These are phyloP conservation scores for Tuber microsphaerosporum DNA, from an alignment of 495 filamentous ascomycete species.

Conservation along the genomic window DNA sequence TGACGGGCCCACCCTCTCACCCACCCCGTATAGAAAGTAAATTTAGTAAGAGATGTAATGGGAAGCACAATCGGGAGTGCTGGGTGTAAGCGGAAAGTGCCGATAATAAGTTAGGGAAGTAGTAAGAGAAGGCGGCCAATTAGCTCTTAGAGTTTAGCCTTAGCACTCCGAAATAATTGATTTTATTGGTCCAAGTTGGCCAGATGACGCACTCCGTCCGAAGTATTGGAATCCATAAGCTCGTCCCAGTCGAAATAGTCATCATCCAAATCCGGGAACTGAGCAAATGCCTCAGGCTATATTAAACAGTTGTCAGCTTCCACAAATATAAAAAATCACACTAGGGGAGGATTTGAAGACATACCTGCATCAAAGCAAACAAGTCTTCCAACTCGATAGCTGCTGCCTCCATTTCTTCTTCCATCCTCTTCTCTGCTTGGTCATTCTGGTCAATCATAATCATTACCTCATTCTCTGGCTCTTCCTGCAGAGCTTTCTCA, in stretches of 20 bases:
- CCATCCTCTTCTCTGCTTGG: too few species aligned
- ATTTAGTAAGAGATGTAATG: neutral
- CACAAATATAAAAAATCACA: neutral
- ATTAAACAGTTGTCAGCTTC: neutral
- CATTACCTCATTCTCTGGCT: too few species aligned
- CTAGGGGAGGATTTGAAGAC: neutral
- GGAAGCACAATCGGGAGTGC: too few species aligned
- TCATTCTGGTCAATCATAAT: too few species aligned
- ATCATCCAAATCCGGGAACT: neutral
- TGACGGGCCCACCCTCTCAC: neutral
- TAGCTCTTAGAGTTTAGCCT: neutral
- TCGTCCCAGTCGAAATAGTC: neutral
- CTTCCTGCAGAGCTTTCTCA: neutral
- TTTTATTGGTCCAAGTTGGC: neutral
- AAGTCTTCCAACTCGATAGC: neutral
- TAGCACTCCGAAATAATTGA: neutral
- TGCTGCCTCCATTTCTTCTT: neutral
- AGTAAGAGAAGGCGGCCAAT: neutral
- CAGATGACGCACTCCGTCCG: neutral
- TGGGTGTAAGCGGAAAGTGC: neutral
- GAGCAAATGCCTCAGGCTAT: neutral
- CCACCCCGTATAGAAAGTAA: neutral
- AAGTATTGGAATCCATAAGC: neutral
- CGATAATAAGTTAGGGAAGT: neutral
- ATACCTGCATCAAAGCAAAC: neutral